These are phyloP conservation scores for Fraxinus floribunda DNA, from an alignment of 305 asterid species.

Conservation along the genomic window DNA sequence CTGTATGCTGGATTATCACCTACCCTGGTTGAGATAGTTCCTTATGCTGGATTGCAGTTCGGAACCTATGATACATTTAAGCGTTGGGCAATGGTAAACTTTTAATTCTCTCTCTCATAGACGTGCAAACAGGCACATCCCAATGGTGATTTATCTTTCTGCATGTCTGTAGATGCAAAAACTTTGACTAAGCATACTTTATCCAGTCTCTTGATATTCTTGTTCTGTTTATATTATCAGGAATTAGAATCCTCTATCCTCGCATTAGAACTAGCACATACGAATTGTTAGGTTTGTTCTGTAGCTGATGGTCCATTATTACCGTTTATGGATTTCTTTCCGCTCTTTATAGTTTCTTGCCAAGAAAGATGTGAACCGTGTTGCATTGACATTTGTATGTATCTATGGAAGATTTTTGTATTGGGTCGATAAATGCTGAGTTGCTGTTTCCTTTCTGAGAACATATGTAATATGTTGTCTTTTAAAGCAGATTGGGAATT, in stretches of 20 bases:
- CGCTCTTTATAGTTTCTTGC: not conserved
- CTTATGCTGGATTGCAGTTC: slow-evolving; percentile 91
- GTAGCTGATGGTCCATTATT: not conserved
- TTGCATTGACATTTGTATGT: not conserved
- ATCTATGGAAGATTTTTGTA: not conserved
- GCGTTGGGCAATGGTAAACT: slow-evolving; percentile 75
- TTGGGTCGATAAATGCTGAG: not conserved
- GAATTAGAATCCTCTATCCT: not conserved
- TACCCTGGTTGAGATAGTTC: slow-evolving; percentile 76
- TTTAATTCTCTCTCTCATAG: slow-evolving; percentile 10
- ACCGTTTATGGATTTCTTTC: not conserved
- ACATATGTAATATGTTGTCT: not conserved
- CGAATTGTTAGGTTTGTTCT: not conserved
- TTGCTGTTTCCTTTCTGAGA: not conserved
- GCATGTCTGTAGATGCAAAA: not conserved
- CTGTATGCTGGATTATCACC: slow-evolving; percentile 86
- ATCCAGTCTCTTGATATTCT: not conserved
- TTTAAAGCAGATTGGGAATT: not conserved
- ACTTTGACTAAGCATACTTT: not conserved
- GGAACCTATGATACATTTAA: slow-evolving; percentile 93
- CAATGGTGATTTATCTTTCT: not conserved
- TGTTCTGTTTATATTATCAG: not conserved
- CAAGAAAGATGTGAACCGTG: not conserved
- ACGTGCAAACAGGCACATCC: not conserved
- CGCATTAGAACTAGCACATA: not conserved